phyloP scores from a whole-genome alignment of 2,329 filamentous ascomycete genomes.

The Exophiala oligosperma region DNA sequence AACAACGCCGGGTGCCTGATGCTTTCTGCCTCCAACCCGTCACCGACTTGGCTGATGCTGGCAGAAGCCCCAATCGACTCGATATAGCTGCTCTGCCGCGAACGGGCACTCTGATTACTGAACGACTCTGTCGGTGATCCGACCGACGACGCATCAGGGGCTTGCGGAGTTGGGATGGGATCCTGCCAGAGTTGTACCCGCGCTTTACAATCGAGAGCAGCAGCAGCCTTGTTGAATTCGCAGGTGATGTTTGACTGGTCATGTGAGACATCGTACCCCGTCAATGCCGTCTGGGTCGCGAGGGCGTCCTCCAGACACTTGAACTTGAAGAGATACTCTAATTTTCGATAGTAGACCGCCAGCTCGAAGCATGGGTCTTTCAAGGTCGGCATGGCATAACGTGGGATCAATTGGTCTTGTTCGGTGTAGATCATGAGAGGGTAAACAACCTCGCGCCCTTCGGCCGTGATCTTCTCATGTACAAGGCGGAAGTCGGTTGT shows the following conservation, averaged over 20 bases:
- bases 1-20: conserved; percentile 4
- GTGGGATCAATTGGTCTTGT: conserved; percentile 7
- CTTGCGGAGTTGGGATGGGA: neutral
- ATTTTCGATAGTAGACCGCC: conserved; percentile 7
- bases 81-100: conserved; percentile 4
- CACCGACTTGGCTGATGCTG: neutral
- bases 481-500: conserved; percentile 4
- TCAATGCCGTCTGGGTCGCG: conserved; percentile 5
- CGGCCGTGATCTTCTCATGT: neutral
- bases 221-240: conserved; percentile 5
- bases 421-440: conserved; percentile 5
- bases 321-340: conserved; percentile 4
- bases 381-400: conserved; percentile 9
- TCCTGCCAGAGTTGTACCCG: conserved; percentile 9
- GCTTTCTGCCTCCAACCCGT: conserved; percentile 7
- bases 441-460: neutral
- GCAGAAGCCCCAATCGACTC: conserved; percentile 1
- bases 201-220: conserved; percentile 5
- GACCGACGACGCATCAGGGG: neutral
- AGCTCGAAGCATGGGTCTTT: neutral
- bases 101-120: conserved; percentile 1
- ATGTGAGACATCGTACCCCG: conserved; percentile 10
- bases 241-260: conserved; percentile 3
- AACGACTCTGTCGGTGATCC: conserved; percentile 3
- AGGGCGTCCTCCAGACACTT: neutral